These are phyloP conservation scores for Boletus eberwhitei DNA, from an alignment of 768 basidiomycete genomes.

Conservation along the genomic window DNA sequence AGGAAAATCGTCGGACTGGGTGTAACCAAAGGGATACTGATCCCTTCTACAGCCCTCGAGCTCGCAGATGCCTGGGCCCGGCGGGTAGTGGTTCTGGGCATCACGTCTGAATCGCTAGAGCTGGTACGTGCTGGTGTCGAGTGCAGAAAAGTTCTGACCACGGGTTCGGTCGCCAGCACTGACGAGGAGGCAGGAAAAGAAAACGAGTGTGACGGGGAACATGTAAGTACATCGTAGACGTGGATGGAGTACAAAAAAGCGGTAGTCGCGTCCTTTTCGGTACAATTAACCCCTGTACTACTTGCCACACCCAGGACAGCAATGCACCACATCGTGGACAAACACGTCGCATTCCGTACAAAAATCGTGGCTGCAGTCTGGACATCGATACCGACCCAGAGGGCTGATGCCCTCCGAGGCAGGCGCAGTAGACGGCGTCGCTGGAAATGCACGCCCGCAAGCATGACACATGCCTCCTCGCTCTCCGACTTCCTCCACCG, in stretches of 20 bases:
- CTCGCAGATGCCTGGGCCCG: constrained; percentile 50
- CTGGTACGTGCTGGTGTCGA: constrained; percentile 75
- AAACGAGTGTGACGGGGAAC: constrained; percentile 39
- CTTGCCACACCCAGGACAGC: constrained; percentile 83
- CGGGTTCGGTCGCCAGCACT: constrained; percentile 46
- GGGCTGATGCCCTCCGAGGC: constrained; percentile 72
- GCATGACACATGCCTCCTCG: constrained; percentile 60
- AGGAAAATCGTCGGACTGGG: constrained; percentile 46
- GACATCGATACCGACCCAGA: constrained; percentile 84
- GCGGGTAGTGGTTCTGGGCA: constrained; percentile 62
- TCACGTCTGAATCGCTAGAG: constrained; percentile 74
- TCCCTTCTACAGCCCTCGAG: constrained; percentile 71
- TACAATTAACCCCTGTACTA: constrained; percentile 27
- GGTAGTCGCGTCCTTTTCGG: neutral
- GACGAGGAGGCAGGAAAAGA: constrained; percentile 37
- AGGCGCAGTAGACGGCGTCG: constrained; percentile 34
- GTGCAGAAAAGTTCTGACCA: constrained; percentile 56
- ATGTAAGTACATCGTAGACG: constrained; percentile 1
- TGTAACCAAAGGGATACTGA: constrained; percentile 73
- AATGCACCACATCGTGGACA: constrained; percentile 92
- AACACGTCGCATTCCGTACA: constrained; percentile 97
- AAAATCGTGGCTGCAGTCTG: constrained; percentile 82
- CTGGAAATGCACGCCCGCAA: constrained; percentile 71
- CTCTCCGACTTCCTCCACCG: constrained; percentile 36
- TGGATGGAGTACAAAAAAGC: neutral